These are phyloP conservation scores for Diaporthe ampelina DNA, from an alignment of 2,329 filamentous ascomycete genomes.

Conservation along the genomic window DNA sequence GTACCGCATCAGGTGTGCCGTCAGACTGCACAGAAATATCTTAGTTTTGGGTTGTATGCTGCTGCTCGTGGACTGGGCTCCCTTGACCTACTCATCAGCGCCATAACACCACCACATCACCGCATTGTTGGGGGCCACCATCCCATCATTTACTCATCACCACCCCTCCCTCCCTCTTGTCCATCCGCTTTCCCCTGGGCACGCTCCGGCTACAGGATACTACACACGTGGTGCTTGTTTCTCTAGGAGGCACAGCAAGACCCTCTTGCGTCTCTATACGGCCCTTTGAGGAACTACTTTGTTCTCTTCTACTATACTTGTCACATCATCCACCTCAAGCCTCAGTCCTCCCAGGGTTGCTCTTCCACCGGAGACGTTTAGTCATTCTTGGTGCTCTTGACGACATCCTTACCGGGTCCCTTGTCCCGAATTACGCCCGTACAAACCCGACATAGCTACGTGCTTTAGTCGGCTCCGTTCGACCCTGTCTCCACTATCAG, in stretches of 20 bases:
- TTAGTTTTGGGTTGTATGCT: slow-evolving; percentile 16
- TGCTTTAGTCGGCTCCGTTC: slow-evolving; percentile 19
- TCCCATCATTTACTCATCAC: slow-evolving; percentile 31
- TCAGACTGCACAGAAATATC: slow-evolving; percentile 14
- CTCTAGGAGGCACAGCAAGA: neutral
- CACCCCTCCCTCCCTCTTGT: slow-evolving; percentile 1
- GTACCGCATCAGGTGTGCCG: neutral
- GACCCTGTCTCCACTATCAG: slow-evolving; percentile 27
- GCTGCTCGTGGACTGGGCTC: slow-evolving; percentile 14
- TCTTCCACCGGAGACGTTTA: neutral
- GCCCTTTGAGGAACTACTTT: neutral
- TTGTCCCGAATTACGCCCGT: slow-evolving; percentile 32
- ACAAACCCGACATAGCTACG: slow-evolving; percentile 34
- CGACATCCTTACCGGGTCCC: slow-evolving; percentile 13
- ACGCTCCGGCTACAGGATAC: neutral
- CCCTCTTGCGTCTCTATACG: neutral
- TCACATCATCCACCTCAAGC: neutral
- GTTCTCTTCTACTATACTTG: slow-evolving; percentile 4
- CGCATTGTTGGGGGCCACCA: slow-evolving; percentile 28
- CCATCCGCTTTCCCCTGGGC: neutral
- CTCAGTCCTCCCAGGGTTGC: neutral
- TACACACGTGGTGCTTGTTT: slow-evolving; percentile 7
- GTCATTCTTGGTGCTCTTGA: slow-evolving; percentile 20
- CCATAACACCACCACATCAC: slow-evolving; percentile 17
- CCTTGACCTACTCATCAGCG: slow-evolving; percentile 19